Evolutionary conservation across 108 stramenopile genomes (phyloP).

Genomic region (Skeletonema potamos): DNA sequence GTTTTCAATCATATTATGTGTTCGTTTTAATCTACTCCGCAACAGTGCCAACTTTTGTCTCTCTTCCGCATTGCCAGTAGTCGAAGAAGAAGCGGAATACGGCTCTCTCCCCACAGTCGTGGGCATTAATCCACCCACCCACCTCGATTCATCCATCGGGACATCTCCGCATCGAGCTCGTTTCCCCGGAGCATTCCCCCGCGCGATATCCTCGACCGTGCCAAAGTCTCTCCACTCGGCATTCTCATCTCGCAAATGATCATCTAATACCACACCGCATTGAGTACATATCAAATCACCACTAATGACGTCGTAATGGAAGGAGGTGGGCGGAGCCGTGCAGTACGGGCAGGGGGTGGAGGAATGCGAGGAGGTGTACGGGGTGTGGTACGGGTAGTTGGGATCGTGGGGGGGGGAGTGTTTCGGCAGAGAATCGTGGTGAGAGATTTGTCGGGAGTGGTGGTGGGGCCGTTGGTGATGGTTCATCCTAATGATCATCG

Average conservation of each 20-base stretch:
- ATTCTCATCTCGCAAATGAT: slow-evolving; percentile 6
- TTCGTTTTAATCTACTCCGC: slow-evolving; percentile 13
- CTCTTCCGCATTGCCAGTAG: not conserved
- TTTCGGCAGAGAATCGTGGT: slow-evolving; percentile 2
- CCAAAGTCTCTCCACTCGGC: slow-evolving; percentile 38
- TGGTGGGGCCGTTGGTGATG: not conserved
- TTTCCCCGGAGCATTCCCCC: not conserved
- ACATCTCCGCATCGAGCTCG: slow-evolving; percentile 19
- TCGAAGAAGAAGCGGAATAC: not conserved
- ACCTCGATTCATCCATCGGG: slow-evolving; percentile 22
- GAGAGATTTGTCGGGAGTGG: not conserved
- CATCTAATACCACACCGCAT: slow-evolving; percentile 34
- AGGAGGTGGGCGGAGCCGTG: slow-evolving; percentile 11
- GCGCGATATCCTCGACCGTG: slow-evolving; percentile 3
- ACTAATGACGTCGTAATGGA: slow-evolving; percentile 5
- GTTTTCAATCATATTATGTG: slow-evolving; percentile 27
- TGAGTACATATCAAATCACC: slow-evolving; percentile 30
- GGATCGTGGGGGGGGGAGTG: slow-evolving; percentile 5
- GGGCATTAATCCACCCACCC: slow-evolving; percentile 28
- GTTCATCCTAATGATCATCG: too few species aligned
- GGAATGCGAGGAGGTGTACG: not conserved
- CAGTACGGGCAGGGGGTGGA: slow-evolving; percentile 22
- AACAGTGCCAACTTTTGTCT: not conserved
- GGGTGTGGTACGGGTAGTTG: slow-evolving; percentile 4
- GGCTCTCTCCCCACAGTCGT: slow-evolving; percentile 20